Evolutionary conservation across 2,329 filamentous ascomycete species (phyloP), one percentile per base, ranked within the genome.

Genomic region (Xylaria sp.): DNA sequence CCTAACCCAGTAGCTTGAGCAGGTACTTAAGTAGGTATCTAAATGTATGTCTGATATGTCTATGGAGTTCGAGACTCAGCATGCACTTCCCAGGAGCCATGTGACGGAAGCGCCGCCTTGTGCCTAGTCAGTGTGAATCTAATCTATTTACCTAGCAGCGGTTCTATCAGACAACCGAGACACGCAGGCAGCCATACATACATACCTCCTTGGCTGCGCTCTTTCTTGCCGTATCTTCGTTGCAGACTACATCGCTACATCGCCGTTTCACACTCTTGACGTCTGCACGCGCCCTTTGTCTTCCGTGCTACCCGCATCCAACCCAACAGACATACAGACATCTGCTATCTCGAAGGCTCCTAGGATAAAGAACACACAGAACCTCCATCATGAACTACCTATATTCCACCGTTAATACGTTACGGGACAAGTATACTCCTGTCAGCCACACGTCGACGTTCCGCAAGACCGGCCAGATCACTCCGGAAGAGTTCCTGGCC

Each of bases 401-500:
- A 76, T 93, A 96, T 81, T 97, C 94, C 63, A 95, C 93, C 58
- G 90, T 97, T 79, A 96, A 97, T 80, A 93, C 90, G 73, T 89
- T 97, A 77, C 92, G 95, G 74, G 96, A 98, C 82, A 91, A 90
- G 74, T 95, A 96, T 81, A 93, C 95, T 13, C 94, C 94, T 45
- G 90, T 97, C 75, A 90, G 89, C 66, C 90, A 97, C 79, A 96
- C 89, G 59, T 98, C 95, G 3, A 98, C 93, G 71, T 99, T 99
- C 82, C 92, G 95, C 74, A 87, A 89, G 75, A 97, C 94, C 4
- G 96, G 96, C 72, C 92, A 98, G 83, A 96, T 99, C 81, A 98
- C 95, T 0, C 95, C 95, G 20, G 95, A 97, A 77, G 96, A 99
- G 85, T 99, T 99, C 80, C 86, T 97, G 57, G 91, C 92, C 3